phyloP scores from a whole-genome alignment of 768 basidiomycete species.

The Basidioascus undulatus region DNA sequence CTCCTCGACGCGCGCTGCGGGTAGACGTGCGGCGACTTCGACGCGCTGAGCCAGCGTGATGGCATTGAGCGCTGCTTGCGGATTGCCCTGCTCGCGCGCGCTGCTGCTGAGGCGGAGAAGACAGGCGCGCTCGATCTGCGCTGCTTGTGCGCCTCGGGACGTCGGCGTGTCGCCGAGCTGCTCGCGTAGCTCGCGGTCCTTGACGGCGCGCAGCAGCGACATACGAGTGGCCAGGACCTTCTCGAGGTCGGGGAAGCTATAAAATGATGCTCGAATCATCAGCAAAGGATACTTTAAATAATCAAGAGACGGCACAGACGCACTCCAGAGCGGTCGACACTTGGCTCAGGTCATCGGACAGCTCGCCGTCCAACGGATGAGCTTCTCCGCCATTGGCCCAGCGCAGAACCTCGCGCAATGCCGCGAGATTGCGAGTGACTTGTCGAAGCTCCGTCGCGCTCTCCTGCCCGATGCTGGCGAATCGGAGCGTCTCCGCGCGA shows the following conservation, averaged over 20 bases:
- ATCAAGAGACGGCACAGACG: conserved; percentile 15
- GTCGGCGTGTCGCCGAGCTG: conserved; percentile 35
- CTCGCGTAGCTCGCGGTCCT: conserved; percentile 41
- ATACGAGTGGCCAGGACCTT: conserved; percentile 54
- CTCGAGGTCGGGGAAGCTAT: conserved; percentile 55
- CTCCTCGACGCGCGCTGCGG: conserved; percentile 39
- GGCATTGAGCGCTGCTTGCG: conserved; percentile 69
- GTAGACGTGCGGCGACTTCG: too few species aligned
- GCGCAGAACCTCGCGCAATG: conserved; percentile 38
- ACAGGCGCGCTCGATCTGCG: conserved; percentile 40
- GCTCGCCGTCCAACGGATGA: too few species aligned
- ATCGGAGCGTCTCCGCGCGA: conserved; percentile 33
- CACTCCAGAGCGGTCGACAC: conserved; percentile 42
- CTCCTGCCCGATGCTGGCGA: conserved; percentile 47
- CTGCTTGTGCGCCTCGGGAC: conserved; percentile 16
- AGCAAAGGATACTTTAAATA: conserved; percentile 1
- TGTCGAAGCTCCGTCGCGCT: conserved; percentile 51
- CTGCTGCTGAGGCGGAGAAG: conserved; percentile 42
- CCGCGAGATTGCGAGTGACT: conserved; percentile 47
- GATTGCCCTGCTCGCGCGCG: conserved; percentile 42
- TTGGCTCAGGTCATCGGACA: conserved; percentile 25
- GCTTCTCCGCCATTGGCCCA: conserved; percentile 30
- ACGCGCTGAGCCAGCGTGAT: conserved; percentile 53
- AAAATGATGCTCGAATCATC: background rate
- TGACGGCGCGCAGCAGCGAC: conserved; percentile 48